Percentiles rank a stretch among this genome's conserved stretches.
These are phyloP conservation scores for Clonostachys solani DNA, from an alignment of 2,329 filamentous ascomycete genomes.

Conservation along the genomic window DNA sequence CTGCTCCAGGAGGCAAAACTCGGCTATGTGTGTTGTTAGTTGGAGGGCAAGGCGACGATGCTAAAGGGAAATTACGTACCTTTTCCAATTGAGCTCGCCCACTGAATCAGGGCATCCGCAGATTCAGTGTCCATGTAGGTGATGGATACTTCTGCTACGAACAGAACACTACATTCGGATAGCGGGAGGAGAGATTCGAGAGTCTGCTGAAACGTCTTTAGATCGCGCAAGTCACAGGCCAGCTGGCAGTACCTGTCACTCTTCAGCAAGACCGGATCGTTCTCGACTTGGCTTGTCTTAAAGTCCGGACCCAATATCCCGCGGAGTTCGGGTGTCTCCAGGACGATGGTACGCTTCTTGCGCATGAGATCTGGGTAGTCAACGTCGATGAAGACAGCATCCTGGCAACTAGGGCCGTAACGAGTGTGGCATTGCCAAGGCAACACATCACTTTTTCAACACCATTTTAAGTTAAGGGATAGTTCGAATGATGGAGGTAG, in stretches of 20 bases:
- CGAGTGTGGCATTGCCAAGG: constrained; percentile 77
- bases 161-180: constrained; percentile 61
- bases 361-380: constrained; percentile 79
- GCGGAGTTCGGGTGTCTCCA: constrained; percentile 54
- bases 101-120: constrained; percentile 71
- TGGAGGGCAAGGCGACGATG: no score
- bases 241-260: constrained; percentile 74
- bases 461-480: constrained; percentile 23
- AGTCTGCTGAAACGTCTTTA: constrained; percentile 53
- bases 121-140: constrained; percentile 80
- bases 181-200: constrained; percentile 56
- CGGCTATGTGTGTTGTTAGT: constrained; percentile 38
- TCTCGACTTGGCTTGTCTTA: constrained; percentile 27
- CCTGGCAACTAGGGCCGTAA: constrained; percentile 52
- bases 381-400: constrained; percentile 73
- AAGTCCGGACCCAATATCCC: constrained; percentile 23
- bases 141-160: constrained; percentile 84
- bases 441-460: constrained; percentile 61
- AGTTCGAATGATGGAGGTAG: neutral
- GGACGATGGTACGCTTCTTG: constrained; percentile 67
- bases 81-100: constrained; percentile 68
- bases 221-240: constrained; percentile 74
- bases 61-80: constrained; percentile 38
- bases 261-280: constrained; percentile 48
- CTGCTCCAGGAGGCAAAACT: constrained; percentile 86